Evolutionary conservation across 768 basidiomycete genomes (phyloP).

Genomic region (Psilocybe cubensis): DNA sequence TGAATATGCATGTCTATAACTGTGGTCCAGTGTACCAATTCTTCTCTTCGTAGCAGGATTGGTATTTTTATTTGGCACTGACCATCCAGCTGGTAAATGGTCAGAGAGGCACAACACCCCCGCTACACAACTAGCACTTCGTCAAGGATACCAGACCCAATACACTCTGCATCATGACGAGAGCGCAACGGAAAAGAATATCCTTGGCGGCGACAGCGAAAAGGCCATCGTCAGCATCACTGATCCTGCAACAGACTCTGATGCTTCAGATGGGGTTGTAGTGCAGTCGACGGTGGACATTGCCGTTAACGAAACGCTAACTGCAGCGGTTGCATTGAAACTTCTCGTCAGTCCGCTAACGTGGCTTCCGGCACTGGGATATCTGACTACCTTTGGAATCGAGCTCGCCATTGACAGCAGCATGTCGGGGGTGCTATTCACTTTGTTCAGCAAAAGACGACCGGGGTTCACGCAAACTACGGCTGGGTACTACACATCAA

Average conservation of each 20-base stretch:
- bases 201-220: constrained; percentile 29
- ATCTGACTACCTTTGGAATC: constrained; percentile 58
- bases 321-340: constrained; percentile 29
- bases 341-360: constrained; percentile 48
- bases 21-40: constrained; percentile 40
- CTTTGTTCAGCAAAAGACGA: constrained; percentile 35
- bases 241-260: constrained; percentile 12
- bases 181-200: constrained; percentile 14
- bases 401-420: constrained; percentile 61
- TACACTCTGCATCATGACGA: constrained; percentile 22
- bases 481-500: constrained; percentile 53
- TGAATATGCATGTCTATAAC: background rate
- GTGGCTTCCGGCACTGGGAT: constrained; percentile 58
- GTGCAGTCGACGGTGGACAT: constrained; percentile 40
- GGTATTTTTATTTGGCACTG: constrained; percentile 49
- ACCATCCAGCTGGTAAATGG: constrained; percentile 61
- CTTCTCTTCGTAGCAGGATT: constrained; percentile 45
- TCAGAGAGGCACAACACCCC: constrained; percentile 43
- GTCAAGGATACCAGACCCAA: constrained; percentile 21
- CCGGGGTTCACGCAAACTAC: constrained; percentile 47
- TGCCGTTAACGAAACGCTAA: constrained; percentile 49
- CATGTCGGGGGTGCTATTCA: constrained; percentile 49
- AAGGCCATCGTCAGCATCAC: constrained; percentile 25
- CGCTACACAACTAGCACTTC: constrained; percentile 25
- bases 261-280: constrained; percentile 7